These are phyloP conservation scores for Verticillium alfalfae DNA, from an alignment of 2,329 filamentous ascomycete genomes.

Conservation along the genomic window DNA sequence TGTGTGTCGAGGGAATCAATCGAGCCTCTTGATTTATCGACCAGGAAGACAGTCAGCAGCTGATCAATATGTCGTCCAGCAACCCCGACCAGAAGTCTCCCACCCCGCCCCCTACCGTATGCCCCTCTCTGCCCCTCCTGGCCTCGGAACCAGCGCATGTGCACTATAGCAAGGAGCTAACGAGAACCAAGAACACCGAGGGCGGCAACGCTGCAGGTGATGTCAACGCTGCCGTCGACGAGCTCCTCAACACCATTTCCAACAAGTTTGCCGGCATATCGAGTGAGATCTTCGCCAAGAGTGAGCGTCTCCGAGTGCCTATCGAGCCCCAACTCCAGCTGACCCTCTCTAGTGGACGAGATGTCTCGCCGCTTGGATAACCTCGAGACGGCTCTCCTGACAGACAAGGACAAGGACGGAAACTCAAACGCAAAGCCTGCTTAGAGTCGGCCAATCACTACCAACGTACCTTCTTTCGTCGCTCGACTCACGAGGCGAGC, in stretches of 20 bases:
- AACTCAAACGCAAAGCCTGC: not conserved
- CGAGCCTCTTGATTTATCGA: too few relatives aligned
- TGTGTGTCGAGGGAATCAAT: too few relatives aligned
- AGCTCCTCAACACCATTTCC: conserved; percentile 77
- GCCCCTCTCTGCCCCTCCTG: not conserved
- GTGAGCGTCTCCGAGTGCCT: conserved; percentile 43
- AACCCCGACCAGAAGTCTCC: conserved; percentile 19
- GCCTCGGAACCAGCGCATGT: not conserved
- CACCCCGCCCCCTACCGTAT: not conserved
- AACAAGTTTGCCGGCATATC: conserved; percentile 83
- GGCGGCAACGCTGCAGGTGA: conserved; percentile 49
- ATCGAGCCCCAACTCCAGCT: not conserved
- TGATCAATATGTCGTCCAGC: conserved; percentile 28
- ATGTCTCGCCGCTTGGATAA: conserved; percentile 85
- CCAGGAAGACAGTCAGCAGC: not conserved
- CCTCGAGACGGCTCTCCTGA: conserved; percentile 67
- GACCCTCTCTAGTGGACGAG: conserved; percentile 69
- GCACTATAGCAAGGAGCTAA: not conserved
- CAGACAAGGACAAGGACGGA: conserved; percentile 41
- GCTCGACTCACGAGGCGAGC: not conserved
- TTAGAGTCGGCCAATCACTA: not conserved
- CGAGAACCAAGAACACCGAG: conserved; percentile 27
- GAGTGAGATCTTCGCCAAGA: conserved; percentile 82
- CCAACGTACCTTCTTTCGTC: too few relatives aligned
- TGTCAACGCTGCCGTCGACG: conserved; percentile 75